Base-by-base conservation (phyloP, 768 basidiomycete genomes). In the Russula sp. region DNA sequence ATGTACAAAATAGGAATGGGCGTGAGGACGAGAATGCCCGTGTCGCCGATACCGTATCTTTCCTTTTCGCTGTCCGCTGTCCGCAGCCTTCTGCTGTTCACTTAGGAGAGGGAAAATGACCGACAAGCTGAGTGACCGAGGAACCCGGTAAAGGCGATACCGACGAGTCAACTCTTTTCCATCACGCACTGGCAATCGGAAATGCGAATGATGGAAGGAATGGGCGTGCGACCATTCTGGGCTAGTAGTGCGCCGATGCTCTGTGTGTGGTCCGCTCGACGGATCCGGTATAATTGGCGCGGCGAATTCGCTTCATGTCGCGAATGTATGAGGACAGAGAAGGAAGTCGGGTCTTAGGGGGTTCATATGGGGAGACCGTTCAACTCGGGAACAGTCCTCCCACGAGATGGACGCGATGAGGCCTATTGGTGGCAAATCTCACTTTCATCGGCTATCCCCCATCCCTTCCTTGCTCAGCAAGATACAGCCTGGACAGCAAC, bases 241-340 rank as follows among this genome's bases (percentile, higher is more conserved):
- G 61, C n/a, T 42, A 51, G 29, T 32, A 46, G 61, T 32, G 43
- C 61, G 56, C 36, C 16, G 56, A 52, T 58, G 61, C 56, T 38
- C n/a, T 34, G 10, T 41, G 18, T 34, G 10, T 41, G 18, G 45
- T 36, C 10, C 8, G 20, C 25, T 38, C 34, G 56, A 58, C 61
- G 36, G 45, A 62, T 62, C 50, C 13, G 61, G 61, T 52, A 52
- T 62, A 52, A 62, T 62, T 62, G 55, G 55, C 34, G 55, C 34
- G 51, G 13, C 36, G 35, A 38, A 36, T 56, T 56, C 41, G 60
- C 29, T 41, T 58, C n/a, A 58, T 3, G 20, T 32, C 29, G 58
- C 7, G 46, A 41, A 49, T 32, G 46, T 11, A 54, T 7, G 18
- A 25, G 42, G 45, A 32, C 57, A 36, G 49, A 63, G 46, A 55